These are phyloP conservation scores for Eimeria falciformis DNA, from an alignment of 169 alveolate species.

Conservation along the genomic window DNA sequence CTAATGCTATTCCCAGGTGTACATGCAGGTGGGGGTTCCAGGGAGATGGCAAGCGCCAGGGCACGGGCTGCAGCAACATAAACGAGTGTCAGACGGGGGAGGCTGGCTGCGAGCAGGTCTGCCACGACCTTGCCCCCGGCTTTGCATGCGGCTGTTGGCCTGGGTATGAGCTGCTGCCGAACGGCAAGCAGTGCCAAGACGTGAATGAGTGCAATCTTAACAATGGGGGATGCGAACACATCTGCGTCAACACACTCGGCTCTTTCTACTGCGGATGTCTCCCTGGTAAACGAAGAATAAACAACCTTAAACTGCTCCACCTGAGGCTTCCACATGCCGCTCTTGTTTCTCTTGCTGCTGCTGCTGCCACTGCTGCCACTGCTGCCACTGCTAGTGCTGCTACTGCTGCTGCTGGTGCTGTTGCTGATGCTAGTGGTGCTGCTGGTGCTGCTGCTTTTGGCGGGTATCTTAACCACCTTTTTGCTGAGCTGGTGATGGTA, in stretches of 20 bases:
- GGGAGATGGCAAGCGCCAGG: constrained; percentile 81
- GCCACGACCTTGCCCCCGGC: constrained; percentile 72
- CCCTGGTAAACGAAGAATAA: constrained; percentile 59
- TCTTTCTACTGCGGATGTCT: constrained; percentile 80
- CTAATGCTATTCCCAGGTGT: constrained; percentile 81
- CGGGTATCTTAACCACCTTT: no score
- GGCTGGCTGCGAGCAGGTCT: constrained; percentile 79
- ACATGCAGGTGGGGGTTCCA: constrained; percentile 78
- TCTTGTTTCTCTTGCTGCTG: background rate
- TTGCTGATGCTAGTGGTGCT: background rate
- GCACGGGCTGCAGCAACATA: constrained; percentile 80
- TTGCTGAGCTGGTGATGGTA: background rate
- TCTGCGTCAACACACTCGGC: constrained; percentile 79
- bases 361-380: background rate
- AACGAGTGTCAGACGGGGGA: constrained; percentile 79
- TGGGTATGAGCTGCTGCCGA: constrained; percentile 65
- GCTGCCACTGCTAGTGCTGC: background rate
- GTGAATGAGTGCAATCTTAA: constrained; percentile 78
- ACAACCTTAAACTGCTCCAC: no score
- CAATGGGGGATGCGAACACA: constrained; percentile 78
- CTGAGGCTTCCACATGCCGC: no score
- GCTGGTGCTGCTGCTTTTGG: constrained; percentile 2
- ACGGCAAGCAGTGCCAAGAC: constrained; percentile 79
- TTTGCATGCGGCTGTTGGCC: constrained; percentile 51
- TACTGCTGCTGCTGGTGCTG: background rate